A percentile compares a stretch with the other conserved stretches of the same genome.
phyloP scores from a whole-genome alignment of 345 rosid species.

The Brassica rapa region DNA sequence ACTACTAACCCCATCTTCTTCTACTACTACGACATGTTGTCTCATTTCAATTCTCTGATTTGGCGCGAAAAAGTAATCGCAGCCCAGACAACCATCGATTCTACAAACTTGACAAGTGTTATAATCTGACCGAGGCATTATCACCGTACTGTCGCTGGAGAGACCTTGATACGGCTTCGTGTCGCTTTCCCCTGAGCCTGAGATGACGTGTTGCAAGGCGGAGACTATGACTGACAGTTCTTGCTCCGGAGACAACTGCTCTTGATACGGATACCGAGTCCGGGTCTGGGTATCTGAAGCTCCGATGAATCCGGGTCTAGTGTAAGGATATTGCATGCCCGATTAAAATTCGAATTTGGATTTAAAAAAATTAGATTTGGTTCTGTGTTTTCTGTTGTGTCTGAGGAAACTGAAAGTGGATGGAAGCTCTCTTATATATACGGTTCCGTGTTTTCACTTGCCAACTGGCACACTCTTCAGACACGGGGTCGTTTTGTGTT shows the following conservation, averaged over 20 bases:
- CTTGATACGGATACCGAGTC: conserved; percentile 26
- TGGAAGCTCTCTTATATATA: conserved; percentile 27
- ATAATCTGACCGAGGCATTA: conserved; percentile 42
- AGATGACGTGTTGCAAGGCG: conserved; percentile 41
- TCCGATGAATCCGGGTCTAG: conserved; percentile 33
- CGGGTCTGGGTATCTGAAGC: conserved; percentile 12
- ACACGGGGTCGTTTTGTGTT: conserved; percentile 29
- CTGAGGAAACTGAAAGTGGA: conserved; percentile 32
- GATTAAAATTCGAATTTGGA: neutral
- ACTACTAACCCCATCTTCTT: conserved; percentile 2
- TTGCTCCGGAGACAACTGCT: conserved; percentile 51
- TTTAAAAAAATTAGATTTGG: neutral
- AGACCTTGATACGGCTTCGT: conserved; percentile 2
- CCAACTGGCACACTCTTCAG: conserved; percentile 35
- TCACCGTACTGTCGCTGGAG: conserved; percentile 32
- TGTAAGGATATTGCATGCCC: conserved; percentile 44
- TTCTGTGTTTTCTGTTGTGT: conserved; percentile 13
- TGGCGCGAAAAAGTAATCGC: conserved; percentile 73
- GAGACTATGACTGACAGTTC: conserved; percentile 70
- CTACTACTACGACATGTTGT: neutral
- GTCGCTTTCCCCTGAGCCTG: conserved; percentile 35
- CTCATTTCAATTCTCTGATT: conserved; percentile 29
- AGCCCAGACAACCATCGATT: conserved; percentile 72
- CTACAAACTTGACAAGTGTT: conserved; percentile 67
- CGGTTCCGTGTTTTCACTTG: conserved; percentile 33